Base-by-base conservation (phyloP, 2,329 filamentous ascomycete species). In the Paecilomyces sp. region DNA sequence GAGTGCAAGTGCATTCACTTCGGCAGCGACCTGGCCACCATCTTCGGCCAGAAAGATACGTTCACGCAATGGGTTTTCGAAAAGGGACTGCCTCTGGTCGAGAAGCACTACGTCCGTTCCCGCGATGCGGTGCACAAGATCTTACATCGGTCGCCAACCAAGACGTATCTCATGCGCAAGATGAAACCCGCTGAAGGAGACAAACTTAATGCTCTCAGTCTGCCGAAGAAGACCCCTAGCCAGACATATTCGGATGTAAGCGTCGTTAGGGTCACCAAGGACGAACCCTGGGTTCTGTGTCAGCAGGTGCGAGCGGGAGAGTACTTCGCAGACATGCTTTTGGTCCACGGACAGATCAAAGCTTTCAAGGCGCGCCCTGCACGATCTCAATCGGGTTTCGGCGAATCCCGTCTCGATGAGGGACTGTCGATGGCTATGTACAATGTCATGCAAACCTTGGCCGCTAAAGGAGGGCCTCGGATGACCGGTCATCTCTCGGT, bases 401-500 rank as follows among this genome's bases (percentile, higher is more conserved):
- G 77, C 28, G 80, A 85, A 0, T 79, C 91, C 0, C 81, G 83
- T 0, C 63, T 78, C 0, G 74, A 82, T 7, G 84, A 83, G 0
- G 73, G 78, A 0, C 72, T 91, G 0, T 82, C 79, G 47, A 72
- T 74, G 24, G 81, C 83, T 1, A 88, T 92, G 82, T 79, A 88
- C 0, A 75, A 75, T 1, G 90, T 91, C 65, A 91, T 88, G 1
- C 70, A 81, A 58, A 75, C 72, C 11, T 85, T 88, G 58, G 84
- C 84, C 0, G 68, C 70, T 2, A 79, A 78, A 53, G 76, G 80
- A 25, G 81, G 82, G 1, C 57, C 71, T 13, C 66, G 69, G 2
- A 76, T 89, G 67, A 91, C 88, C 0, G 89, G 89, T 0, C 90
- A 92, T 68, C 70, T 92, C 33, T 87, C 83, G 18, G 87, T 92